Evolutionary conservation across 495 filamentous ascomycete genomes (phyloP), one percentile per base, ranked within the genome.

Genomic region (Penicillium steckii): DNA sequence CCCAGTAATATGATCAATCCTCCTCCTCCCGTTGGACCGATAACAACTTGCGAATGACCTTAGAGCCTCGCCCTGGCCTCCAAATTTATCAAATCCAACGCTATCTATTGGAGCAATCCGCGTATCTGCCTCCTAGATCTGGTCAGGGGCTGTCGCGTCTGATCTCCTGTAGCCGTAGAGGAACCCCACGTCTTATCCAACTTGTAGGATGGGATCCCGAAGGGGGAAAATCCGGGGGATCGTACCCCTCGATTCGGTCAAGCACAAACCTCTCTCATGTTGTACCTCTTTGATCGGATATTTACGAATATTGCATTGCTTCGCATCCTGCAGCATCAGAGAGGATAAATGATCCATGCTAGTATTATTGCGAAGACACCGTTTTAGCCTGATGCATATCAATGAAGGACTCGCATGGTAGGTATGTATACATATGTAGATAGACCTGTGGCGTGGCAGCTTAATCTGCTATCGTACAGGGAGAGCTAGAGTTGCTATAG

Each of bases 11-110:
- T 58, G 54, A 56, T 53, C 56, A 62, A 65, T 58, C 46, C 15
- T 46, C 17, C 21, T 26, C 9, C 45, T 66, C 63, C 52, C 52
- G 60, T 66, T 66, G 63, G 63, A 27, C 60, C 63, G 63, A 66
- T 66, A 66, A 63, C 57, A 37, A 25, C 22, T 23, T 8, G 2
- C 21, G 9, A 41, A 41, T 2, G 21, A 21, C 38, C 38, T 19
- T 41, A 23, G 38, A 52, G 27, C 35, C 46, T 42, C 27, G 18
- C 41, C 24, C 37, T 48, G 15, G 3, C 33, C 42, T 30, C n/a
- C 17, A 35, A 12, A 15, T 25, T 33, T 24, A 37, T 51, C 33
- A 52, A 49, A 55, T 56, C 41, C 46, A 49, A 8, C 42, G 22
- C 35, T 59, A 49, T 59, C 56, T 33, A 50, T 33, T 57, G 53